Conservation (phyloP, 2,329 filamentous ascomycete genomes). For the Claviceps pusilla region DNA sequence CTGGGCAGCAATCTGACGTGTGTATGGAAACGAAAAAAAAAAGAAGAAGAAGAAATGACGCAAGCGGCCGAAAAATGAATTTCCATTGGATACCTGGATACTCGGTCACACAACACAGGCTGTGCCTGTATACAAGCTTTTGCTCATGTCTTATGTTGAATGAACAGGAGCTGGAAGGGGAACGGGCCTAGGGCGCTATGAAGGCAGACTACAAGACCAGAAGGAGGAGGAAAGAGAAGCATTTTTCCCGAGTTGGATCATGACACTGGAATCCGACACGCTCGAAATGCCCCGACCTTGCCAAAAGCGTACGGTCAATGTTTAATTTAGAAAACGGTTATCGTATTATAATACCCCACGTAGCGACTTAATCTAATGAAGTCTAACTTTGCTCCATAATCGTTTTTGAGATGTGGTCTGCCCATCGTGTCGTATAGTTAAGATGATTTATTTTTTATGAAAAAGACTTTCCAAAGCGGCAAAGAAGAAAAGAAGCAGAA, state of each 20-base stretch:
- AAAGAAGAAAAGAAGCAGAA: too few relatives aligned
- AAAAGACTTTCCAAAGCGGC: too few relatives aligned
- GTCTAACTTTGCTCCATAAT: background rate
- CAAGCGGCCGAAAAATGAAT: background rate
- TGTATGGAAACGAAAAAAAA: background rate
- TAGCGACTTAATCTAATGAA: slow-evolving; percentile 5
- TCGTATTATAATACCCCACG: slow-evolving; percentile 5
- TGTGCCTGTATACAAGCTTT: background rate
- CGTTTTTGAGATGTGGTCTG: too few relatives aligned
- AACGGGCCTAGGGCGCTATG: background rate
- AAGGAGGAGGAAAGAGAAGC: background rate
- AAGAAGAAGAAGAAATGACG: background rate
- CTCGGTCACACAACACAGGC: background rate
- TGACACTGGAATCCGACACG: background rate
- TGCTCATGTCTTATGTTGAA: background rate
- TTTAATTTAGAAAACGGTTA: slow-evolving; percentile 1
- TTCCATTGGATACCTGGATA: background rate
- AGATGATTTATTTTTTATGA: too few relatives aligned
- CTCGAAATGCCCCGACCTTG: background rate
- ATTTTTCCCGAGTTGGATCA: background rate
- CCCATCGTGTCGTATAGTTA: too few relatives aligned
- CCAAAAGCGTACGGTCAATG: background rate
- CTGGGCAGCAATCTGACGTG: background rate
- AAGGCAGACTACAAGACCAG: background rate
- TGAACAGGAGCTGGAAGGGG: background rate